Evolutionary conservation across 2,329 filamentous ascomycete species (phyloP), one percentile per base, ranked within the genome.

Genomic region (Aschersonia sp.): DNA sequence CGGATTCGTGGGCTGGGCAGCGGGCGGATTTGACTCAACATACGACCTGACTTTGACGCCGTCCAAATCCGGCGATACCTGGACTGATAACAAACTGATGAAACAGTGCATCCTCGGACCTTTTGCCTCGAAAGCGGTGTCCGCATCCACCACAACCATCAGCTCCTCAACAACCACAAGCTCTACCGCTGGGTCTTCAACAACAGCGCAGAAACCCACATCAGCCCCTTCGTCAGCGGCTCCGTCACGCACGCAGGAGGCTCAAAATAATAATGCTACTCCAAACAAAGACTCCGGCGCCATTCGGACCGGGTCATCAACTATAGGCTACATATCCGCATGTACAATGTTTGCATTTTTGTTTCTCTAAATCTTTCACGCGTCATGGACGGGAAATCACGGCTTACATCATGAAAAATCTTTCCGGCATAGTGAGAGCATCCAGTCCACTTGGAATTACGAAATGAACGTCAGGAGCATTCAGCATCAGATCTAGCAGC

Each of bases 21-120:
- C 69, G 6, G 69, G 70, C 7, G 66, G 64, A 52, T 70, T 72
- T 53, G 59, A 62, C 47, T 53, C 56, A 5, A 59, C 59, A 3
- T 71, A 72, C 49, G 52, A 70, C 40, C 54, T 72, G 43, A 66
- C 62, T 32, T 54, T 71, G n/a, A 70, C 69, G 30, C 69, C 70
- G 1, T 40, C 49, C 0, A 53, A 54, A 35, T 46, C 52, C 5
- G 48, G 52, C 3, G 55, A 56, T 37, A 47, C 47, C 4, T 65
- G 58, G 47, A 52, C 47, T 41, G 66, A 72, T 53, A 68, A 63
- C 51, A 50, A 63, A n/a, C 54, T 72, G 32, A 64, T 69, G 64
- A 61, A 61, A 43, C 52, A 68, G 51, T 72, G 68, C 51, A 58
- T 71, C 6, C 53, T 70, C n/a, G 60, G 53, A 6, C 57, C 63